A percentile compares a stretch with the other conserved stretches of the same genome.
Conservation (phyloP, 2,329 filamentous ascomycete genomes). For the Fusarium proliferatum region DNA sequence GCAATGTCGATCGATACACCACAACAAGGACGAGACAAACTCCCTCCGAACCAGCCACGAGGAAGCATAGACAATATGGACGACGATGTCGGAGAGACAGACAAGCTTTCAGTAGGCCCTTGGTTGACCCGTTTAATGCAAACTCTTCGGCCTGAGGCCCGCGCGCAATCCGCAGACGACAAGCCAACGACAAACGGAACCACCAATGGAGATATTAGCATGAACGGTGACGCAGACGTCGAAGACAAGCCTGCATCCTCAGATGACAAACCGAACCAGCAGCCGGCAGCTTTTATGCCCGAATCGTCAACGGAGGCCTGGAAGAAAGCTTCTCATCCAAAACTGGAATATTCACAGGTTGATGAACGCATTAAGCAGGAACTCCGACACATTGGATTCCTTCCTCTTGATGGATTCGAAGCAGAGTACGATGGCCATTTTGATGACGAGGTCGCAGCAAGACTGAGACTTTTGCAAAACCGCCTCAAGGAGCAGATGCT, state of each 20-base stretch:
- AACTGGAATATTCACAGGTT: conserved; percentile 85
- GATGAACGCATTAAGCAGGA: conserved; percentile 94
- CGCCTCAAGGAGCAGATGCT: conserved; percentile 86
- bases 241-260: conserved; percentile 49
- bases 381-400: conserved; percentile 88
- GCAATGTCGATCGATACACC: conserved; percentile 77
- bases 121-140: conserved; percentile 84
- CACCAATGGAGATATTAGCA: conserved; percentile 65
- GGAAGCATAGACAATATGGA: conserved; percentile 88
- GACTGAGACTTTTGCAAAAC: conserved; percentile 84
- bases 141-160: conserved; percentile 81
- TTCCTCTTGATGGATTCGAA: conserved; percentile 71
- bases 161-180: conserved; percentile 66
- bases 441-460: conserved; percentile 93
- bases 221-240: conserved; percentile 61
- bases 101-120: conserved; percentile 89
- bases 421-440: conserved; percentile 90
- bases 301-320: conserved; percentile 81
- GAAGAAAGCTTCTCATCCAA: conserved; percentile 80
- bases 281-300: conserved; percentile 82
- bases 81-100: conserved; percentile 87
- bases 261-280: conserved; percentile 57
- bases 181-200: conserved; percentile 64
- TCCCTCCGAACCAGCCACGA: conserved; percentile 83
- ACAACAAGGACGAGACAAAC: conserved; percentile 70